These are phyloP conservation scores for Stephanodiscus triporus DNA, from an alignment of 108 stramenopile genomes.

Conservation along the genomic window DNA sequence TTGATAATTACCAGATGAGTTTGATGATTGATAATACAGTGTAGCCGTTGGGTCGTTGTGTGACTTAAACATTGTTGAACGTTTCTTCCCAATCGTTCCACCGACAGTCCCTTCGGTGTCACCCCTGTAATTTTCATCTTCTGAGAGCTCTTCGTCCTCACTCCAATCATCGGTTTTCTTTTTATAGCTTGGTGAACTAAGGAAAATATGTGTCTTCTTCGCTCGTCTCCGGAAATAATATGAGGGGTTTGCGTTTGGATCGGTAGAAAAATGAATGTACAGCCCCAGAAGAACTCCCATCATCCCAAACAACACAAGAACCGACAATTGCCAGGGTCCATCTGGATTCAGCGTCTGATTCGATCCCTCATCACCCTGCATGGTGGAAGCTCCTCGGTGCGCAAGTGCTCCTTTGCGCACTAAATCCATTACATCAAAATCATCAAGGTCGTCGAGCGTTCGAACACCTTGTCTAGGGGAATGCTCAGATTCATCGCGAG, in stretches of 20 bases:
- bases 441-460: conserved; percentile 1
- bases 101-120: conserved; percentile 23
- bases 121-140: conserved; percentile 36
- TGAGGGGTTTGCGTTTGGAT: conserved; percentile 21
- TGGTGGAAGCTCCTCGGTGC: background rate
- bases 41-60: conserved; percentile 35
- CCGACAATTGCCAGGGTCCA: conserved; percentile 67
- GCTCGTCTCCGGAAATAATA: conserved; percentile 25
- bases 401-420: background rate
- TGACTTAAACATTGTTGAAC: conserved; percentile 15
- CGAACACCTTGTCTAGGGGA: background rate
- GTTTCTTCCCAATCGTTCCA: conserved; percentile 23
- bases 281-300: conserved; percentile 64
- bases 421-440: conserved; percentile 7
- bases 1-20: conserved; percentile 22
- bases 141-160: conserved; percentile 61
- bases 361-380: conserved; percentile 2
- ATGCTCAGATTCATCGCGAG: background rate
- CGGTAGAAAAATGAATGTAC: conserved; percentile 62
- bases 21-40: conserved; percentile 34
- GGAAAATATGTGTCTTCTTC: conserved; percentile 14
- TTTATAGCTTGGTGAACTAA: conserved; percentile 27
- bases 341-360: conserved; percentile 11
- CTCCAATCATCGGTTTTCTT: conserved; percentile 82
- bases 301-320: conserved; percentile 60